Base-by-base conservation (phyloP, 148 eudicot genomes). In the Pouteria glomerata region DNA sequence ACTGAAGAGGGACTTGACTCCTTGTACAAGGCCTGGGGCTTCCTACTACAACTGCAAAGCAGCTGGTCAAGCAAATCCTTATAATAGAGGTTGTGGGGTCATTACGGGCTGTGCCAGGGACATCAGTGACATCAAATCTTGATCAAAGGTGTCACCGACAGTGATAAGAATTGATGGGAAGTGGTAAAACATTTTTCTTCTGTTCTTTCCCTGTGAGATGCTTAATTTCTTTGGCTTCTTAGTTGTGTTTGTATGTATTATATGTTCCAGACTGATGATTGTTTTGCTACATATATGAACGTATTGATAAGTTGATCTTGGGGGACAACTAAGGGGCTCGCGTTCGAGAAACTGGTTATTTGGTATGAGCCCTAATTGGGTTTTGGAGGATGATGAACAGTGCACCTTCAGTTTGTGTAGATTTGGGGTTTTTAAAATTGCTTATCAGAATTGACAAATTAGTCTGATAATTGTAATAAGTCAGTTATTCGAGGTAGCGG, bases 31-130 rank as follows among this genome's bases (percentile, higher is more conserved):
- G 3, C 92, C 98, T 12, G 98, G 98, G 3, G 84, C 97, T 78
- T 95, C 98, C 5, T 95, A 95, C 74, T 95, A 95, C 69, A 88
- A 81, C 23, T 95, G 98, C 77, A 95, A 78, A 13, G 63, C 76
- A 26, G 44, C 88, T 50, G 84, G 84, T 61, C 70, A 72, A 27
- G 97, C 91, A 64, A 91, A 95, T 56, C 80, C 76, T 3, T 95
- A 95, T 63, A 66, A 63, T 57, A 88, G 98, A 75, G 97, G 98
- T 3, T 95, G 98, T 78, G 87, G 86, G 71, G 82, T 86, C 24
- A 95, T 95, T 42, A 88, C 98, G 35, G 79, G 84, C 66, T 95
- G 98, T 85, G 95, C 90, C 72, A 88, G 97, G 59, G 78, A 62
- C 57, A 63, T 67, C 52, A 73, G 71, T 41, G 79, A 79, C 45